Evolutionary conservation across 2,329 filamentous ascomycete genomes (phyloP).

Genomic region (Cytospora schulzeri): DNA sequence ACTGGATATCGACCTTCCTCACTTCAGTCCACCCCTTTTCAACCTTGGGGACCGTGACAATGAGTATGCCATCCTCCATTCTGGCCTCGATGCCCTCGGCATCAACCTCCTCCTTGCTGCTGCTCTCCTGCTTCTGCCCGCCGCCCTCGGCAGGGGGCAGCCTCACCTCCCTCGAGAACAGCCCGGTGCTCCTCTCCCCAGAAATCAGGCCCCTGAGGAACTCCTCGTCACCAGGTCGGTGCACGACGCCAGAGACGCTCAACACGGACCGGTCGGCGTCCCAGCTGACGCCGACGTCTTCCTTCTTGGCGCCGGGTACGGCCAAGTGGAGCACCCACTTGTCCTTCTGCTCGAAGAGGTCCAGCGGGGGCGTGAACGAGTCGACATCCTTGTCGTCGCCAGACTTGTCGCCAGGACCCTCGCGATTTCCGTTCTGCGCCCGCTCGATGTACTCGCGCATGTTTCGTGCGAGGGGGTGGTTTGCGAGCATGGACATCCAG

Average conservation of each 20-base stretch:
- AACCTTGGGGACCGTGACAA: constrained; percentile 75
- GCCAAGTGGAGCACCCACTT: constrained; percentile 71
- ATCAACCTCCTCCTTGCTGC: constrained; percentile 64
- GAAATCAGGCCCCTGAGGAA: constrained; percentile 65
- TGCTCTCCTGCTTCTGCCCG: constrained; percentile 34
- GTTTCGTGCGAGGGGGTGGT: constrained; percentile 46
- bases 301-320: constrained; percentile 76
- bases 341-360: constrained; percentile 68
- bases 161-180: constrained; percentile 71
- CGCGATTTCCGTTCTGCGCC: constrained; percentile 29
- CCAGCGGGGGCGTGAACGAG: constrained; percentile 66
- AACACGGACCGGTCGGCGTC: constrained; percentile 68
- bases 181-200: constrained; percentile 70
- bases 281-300: constrained; percentile 77
- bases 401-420: constrained; percentile 22
- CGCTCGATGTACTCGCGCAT: constrained; percentile 44
- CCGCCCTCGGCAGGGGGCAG: constrained; percentile 51
- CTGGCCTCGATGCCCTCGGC: constrained; percentile 70
- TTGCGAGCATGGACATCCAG: constrained; percentile 43
- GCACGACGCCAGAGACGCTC: constrained; percentile 70
- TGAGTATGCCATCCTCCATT: constrained; percentile 76
- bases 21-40: constrained; percentile 68
- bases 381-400: constrained; percentile 36
- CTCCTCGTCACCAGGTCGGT: constrained; percentile 71
- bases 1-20: constrained; percentile 61